phyloP scores from a whole-genome alignment of 2,329 filamentous ascomycete genomes.

The Herpotrichia juniperi region DNA sequence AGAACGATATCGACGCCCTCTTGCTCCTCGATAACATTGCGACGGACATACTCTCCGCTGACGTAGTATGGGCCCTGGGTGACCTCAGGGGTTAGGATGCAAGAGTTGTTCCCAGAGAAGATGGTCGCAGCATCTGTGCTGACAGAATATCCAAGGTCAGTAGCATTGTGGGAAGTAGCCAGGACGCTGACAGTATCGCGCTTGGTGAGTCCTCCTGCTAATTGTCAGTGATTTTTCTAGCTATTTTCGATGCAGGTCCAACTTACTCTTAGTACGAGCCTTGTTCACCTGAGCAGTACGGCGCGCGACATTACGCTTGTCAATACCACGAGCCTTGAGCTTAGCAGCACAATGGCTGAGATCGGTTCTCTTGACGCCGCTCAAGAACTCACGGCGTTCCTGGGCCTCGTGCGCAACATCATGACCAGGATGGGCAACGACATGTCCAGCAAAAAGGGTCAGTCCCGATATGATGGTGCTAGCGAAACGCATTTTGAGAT shows the following conservation, averaged over 20 bases:
- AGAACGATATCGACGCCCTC: conserved; percentile 56
- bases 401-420: neutral
- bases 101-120: conserved; percentile 40
- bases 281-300: conserved; percentile 1
- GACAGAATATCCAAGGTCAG: neutral
- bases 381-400: neutral
- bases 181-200: neutral
- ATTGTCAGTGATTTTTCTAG: neutral
- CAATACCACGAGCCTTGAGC: conserved; percentile 2
- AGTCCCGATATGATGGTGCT: neutral
- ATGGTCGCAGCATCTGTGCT: conserved; percentile 11
- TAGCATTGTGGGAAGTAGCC: conserved; percentile 1
- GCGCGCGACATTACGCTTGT: conserved; percentile 1
- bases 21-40: conserved; percentile 56
- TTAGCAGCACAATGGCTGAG: neutral
- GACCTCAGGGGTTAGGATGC: conserved; percentile 39
- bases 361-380: neutral
- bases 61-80: conserved; percentile 50
- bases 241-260: neutral
- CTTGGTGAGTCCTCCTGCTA: neutral
- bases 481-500: neutral
- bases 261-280: neutral
- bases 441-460: neutral
- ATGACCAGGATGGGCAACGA: conserved; percentile 1
- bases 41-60: conserved; percentile 57